Base-by-base conservation (phyloP, 495 filamentous ascomycete genomes). In the Lasiosphaeria ovina region DNA sequence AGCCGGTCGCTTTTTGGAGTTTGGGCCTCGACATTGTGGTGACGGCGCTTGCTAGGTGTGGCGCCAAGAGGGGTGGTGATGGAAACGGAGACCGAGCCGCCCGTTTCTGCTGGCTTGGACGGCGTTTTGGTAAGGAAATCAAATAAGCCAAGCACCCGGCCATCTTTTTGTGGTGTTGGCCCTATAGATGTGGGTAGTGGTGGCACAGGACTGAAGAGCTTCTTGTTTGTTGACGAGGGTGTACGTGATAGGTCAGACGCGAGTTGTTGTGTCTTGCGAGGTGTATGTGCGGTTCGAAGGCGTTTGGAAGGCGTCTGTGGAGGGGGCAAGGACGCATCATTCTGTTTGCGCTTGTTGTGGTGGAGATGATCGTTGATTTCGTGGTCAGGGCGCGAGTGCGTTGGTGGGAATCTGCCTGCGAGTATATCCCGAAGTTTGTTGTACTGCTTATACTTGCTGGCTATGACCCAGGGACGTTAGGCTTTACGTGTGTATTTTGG, bases 381-480 rank as follows among this genome's bases (percentile, higher is more conserved):
- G 72, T 60, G 68, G 66, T 68, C 32, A 50, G 44, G 55, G 55
- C 24, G 35, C 4, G 51, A 11, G 11, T 12, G 54, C 57, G 65
- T 49, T 68, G 74, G 69, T 54, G 69, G 64, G 51, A 74, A 58
- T 68, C 83, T 83, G 51, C 81, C 77, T 32, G 83, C 70, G 51
- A 83, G 70, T 53, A 86, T 76, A 53, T 86, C 83, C 57, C 91
- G 86, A 24, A 91, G 65, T 57, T 85, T 87, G 61, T 84, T 85
- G 78, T 98, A 98, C 62, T 91, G 85, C 66, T 93, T 96, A 75
- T 98, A 97, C 76, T 97, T 97, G 2, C 82, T 78, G 44, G 91
- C 92, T 95, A 24, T 24, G 24, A 24, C 24, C 24, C 24, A 38
- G n/a, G 33, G 42, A 17, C 11, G 5, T 47, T n/a, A 9, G 16